Evolutionary conservation across 768 basidiomycete species (phyloP), one percentile per base, ranked within the genome.

Genomic region (Tricholoma furcatifolium): DNA sequence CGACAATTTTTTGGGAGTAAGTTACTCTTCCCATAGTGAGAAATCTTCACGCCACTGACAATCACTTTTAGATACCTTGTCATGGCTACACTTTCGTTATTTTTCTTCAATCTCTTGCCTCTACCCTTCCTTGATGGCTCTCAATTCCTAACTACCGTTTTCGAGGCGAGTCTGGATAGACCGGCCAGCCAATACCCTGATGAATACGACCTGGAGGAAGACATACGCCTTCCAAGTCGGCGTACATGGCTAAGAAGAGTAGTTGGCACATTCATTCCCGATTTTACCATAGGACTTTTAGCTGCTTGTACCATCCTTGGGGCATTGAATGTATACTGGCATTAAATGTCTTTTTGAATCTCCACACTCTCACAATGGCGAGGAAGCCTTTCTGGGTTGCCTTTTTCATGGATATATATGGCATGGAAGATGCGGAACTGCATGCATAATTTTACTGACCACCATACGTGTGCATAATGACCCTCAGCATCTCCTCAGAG

Each of bases 81-180:
- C 31, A 80, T 82, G 62, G 76, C 88, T 2, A 83, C 84, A n/a
- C 66, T 93, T 30, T 93, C 91, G 2, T 73, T 95, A 1, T 93
- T 81, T 65, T 68, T 93, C 52, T 84, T 94, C 72, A 95, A 95
- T 65, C 78, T 91, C 23, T 74, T 94, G 20, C 91, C 93, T 0
- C 64, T 93, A 31, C 79, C 81, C 2, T 70, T 73, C 43, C 73
- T 94, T 17, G 93, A 95, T 55, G 93, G 93, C 23, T 69, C 75
- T 7, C 79, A 85, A 57, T 70, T 88, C 17, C 71, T 91, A 8
- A 64, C 54, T 11, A 58, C 62, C 5, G 23, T 67, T 17, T 41
- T 68, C 21, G 55, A 66, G 17, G 39, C 57, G 34, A 18, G 45
- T 36, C 18, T 45, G 15, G 32, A 43, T 15, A 52, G 50, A 14